These are phyloP conservation scores for Paxillus involutus DNA, from an alignment of 768 basidiomycete genomes.

Conservation along the genomic window DNA sequence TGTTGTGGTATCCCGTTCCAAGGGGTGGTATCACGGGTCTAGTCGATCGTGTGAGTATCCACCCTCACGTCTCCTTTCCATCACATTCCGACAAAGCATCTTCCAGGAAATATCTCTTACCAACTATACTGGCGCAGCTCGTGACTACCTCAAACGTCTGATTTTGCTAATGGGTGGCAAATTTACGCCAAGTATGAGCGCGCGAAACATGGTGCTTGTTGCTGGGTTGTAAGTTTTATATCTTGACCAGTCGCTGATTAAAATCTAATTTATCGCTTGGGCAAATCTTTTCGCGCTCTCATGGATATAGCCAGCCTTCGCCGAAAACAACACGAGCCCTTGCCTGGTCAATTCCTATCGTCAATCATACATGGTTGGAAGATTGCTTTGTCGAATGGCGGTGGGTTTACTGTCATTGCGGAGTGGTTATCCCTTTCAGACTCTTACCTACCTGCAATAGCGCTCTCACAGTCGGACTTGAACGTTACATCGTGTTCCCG, in stretches of 20 bases:
- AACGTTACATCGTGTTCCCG: slow-evolving; percentile 72
- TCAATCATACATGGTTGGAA: slow-evolving; percentile 91
- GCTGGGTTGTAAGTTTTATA: slow-evolving; percentile 69
- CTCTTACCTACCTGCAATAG: slow-evolving; percentile 4
- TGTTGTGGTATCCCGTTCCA: slow-evolving; percentile 85
- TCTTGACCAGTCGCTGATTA: background rate
- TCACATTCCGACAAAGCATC: background rate
- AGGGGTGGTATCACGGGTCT: slow-evolving; percentile 59
- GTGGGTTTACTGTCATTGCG: background rate
- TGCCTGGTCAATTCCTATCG: slow-evolving; percentile 81
- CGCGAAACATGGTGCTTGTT: slow-evolving; percentile 75
- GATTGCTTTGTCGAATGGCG: slow-evolving; percentile 86
- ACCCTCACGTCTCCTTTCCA: background rate
- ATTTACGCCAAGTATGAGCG: slow-evolving; percentile 83
- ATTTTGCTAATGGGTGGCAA: slow-evolving; percentile 73
- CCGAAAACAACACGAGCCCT: slow-evolving; percentile 72
- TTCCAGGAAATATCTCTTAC: slow-evolving; percentile 77
- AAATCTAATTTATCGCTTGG: slow-evolving; percentile 14
- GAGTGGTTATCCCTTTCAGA: background rate
- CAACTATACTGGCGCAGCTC: slow-evolving; percentile 83
- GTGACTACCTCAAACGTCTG: slow-evolving; percentile 86
- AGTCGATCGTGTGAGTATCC: slow-evolving; percentile 51
- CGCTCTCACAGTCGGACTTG: slow-evolving; percentile 57
- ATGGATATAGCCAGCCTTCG: slow-evolving; percentile 32
- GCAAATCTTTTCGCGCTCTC: slow-evolving; percentile 32